These are phyloP conservation scores for Hypocrella siamensis DNA, from an alignment of 2,329 filamentous ascomycete species.

Conservation along the genomic window DNA sequence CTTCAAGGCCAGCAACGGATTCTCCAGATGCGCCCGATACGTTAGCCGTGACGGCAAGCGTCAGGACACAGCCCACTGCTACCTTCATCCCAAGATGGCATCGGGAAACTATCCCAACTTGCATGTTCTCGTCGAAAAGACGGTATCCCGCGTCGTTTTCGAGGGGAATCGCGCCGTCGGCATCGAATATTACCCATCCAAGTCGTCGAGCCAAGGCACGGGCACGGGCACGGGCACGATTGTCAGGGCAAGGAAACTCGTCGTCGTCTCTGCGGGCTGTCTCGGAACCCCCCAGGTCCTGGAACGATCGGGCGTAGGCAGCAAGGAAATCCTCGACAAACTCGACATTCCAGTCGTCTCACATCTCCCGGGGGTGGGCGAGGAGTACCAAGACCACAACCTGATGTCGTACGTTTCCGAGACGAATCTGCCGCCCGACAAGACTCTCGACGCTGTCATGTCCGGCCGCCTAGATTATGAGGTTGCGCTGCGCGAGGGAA, in stretches of 20 bases:
- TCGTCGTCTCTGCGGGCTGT: constrained; percentile 26
- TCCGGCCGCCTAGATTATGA: constrained; percentile 22
- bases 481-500: constrained; percentile 26
- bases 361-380: constrained; percentile 35
- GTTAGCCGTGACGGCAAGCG: constrained; percentile 31
- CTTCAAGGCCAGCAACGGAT: constrained; percentile 22
- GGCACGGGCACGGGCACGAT: constrained; percentile 4
- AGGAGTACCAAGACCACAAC: constrained; percentile 40
- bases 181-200: constrained; percentile 36
- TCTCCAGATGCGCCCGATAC: constrained; percentile 20
- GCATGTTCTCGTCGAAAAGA: constrained; percentile 40
- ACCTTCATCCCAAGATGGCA: constrained; percentile 18
- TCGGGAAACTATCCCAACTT: constrained; percentile 34
- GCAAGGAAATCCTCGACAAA: constrained; percentile 27
- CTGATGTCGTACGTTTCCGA: constrained; percentile 35
- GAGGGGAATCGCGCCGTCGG: constrained; percentile 35
- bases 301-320: constrained; percentile 47
- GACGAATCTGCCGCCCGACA: constrained; percentile 11
- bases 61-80: constrained; percentile 41
- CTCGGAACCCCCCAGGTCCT: constrained; percentile 38
- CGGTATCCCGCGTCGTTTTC: constrained; percentile 39
- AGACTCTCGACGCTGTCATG: constrained; percentile 33
- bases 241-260: constrained; percentile 13
- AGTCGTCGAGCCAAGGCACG: no score
- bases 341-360: constrained; percentile 29